These are phyloP conservation scores for Coemansia sp. DNA, from an alignment of 192 early-diverging fungal species.

Conservation along the genomic window DNA sequence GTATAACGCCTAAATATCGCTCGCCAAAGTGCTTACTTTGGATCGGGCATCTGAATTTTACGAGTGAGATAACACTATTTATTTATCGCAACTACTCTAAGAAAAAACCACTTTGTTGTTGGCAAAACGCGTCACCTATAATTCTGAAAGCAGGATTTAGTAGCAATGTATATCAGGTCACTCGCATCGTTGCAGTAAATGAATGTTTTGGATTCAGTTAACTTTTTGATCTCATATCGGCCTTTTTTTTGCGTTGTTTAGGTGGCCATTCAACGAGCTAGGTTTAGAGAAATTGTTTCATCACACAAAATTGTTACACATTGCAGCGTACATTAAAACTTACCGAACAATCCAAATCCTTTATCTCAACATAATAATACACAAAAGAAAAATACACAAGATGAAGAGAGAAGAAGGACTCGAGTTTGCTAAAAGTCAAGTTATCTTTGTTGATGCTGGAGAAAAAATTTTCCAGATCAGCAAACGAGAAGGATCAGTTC, in stretches of 20 bases:
- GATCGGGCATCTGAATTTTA: too few species aligned
- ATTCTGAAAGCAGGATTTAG: background rate
- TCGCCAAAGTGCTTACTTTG: too few species aligned
- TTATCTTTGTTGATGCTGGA: too few species aligned
- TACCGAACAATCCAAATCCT: background rate
- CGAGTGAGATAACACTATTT: background rate
- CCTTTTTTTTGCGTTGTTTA: conserved; percentile 37
- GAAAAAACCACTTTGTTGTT: background rate
- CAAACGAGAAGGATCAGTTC: background rate
- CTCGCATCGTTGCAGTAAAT: background rate
- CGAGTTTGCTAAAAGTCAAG: background rate
- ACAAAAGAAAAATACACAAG: conserved; percentile 13
- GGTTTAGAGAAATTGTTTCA: conserved; percentile 69
- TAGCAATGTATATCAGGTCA: background rate
- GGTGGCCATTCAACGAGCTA: conserved; percentile 70
- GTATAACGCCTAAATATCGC: too few species aligned
- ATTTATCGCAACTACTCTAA: background rate
- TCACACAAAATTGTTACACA: conserved; percentile 26
- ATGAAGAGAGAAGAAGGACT: conserved; percentile 3
- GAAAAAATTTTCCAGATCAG: conserved; percentile 14
- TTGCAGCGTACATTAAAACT: background rate
- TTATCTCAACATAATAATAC: conserved; percentile 10
- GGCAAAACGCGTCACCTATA: background rate
- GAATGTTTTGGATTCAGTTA: conserved; percentile 7
- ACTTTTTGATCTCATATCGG: conserved; percentile 31